phyloP scores from a whole-genome alignment of 2,329 filamentous ascomycete genomes.

The Xylaria sp. region DNA sequence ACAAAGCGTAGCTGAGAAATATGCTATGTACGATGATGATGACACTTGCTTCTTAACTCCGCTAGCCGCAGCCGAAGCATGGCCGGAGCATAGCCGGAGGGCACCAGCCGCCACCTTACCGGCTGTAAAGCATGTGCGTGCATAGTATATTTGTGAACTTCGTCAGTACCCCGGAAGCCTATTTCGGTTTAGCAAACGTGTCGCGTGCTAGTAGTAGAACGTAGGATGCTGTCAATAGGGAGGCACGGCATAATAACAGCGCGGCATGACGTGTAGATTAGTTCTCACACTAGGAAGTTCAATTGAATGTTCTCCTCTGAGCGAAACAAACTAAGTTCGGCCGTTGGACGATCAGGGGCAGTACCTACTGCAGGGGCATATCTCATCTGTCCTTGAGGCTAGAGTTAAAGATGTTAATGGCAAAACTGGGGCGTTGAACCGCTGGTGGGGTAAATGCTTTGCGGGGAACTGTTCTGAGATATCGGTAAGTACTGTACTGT shows the following conservation, averaged over 20 bases:
- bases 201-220: too few species aligned
- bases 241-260: conserved; percentile 9
- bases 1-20: too few species aligned
- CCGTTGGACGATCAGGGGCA: conserved; percentile 12
- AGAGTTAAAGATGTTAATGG: not conserved
- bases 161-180: too few species aligned
- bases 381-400: not conserved
- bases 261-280: conserved; percentile 4
- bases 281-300: not conserved
- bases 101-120: not conserved
- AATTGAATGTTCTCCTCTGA: not conserved
- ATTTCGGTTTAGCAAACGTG: too few species aligned
- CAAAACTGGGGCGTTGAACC: not conserved
- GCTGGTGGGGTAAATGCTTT: not conserved
- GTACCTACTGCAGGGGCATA: too few species aligned
- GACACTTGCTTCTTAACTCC: too few species aligned
- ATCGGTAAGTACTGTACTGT: too few species aligned
- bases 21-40: too few species aligned
- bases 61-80: too few species aligned
- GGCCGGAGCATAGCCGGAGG: not conserved
- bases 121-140: too few species aligned
- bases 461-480: not conserved
- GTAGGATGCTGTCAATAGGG: too few species aligned
- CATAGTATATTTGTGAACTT: too few species aligned
- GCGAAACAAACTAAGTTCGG: conserved; percentile 2